Evolutionary conservation across 352 stramenopile genomes (phyloP), one percentile per base, ranked within the genome.

Genomic region (Peronospora destructor): DNA sequence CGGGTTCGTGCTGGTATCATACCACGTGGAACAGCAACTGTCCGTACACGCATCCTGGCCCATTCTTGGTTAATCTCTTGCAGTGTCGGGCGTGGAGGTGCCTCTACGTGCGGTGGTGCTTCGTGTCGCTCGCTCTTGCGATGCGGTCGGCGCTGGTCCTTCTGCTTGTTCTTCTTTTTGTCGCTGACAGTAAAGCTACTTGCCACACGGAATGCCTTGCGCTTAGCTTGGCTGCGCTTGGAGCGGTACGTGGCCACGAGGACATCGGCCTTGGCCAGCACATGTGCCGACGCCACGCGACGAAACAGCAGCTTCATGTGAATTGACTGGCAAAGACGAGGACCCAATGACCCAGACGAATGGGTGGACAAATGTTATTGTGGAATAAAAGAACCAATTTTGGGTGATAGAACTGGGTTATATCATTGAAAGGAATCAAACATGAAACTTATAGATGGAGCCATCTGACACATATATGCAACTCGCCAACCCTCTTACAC

Each of bases 161-260:
- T 68, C 10, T 47, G 23, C 12, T 56, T 21, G 14, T 42, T 56
- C 11, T 57, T 57, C n/a, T 50, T 56, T 36, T 51, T 47, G 14
- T 64, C 43, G 44, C 3, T 26, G 16, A 41, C 19, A n/a, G 46
- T 7, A 5, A 46, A 6, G 8, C 33, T 11, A 5, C 17, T 47
- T 14, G 50, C 26, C 16, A 37, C 30, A 4, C 54, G 46, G 19
- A 52, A 49, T 4, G 56, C 48, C 14, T 64, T 59, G 14, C 61
- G 64, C 49, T 82, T 82, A 21, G 59, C 57, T 39, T 71, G 59
- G 32, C 51, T 75, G 17, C 71, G 71, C 53, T 82, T 82, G 8
- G 71, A 74, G 40, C 71, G 68, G 37, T 82, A 82, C 45, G 61
- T 72, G 25, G 68, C 71, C 19, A 76, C 56, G 13, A 74, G 53